Percentiles rank a stretch among this genome's conserved stretches.
Conservation (phyloP, 2,329 filamentous ascomycete species). For the Sclerotinia minor region DNA sequence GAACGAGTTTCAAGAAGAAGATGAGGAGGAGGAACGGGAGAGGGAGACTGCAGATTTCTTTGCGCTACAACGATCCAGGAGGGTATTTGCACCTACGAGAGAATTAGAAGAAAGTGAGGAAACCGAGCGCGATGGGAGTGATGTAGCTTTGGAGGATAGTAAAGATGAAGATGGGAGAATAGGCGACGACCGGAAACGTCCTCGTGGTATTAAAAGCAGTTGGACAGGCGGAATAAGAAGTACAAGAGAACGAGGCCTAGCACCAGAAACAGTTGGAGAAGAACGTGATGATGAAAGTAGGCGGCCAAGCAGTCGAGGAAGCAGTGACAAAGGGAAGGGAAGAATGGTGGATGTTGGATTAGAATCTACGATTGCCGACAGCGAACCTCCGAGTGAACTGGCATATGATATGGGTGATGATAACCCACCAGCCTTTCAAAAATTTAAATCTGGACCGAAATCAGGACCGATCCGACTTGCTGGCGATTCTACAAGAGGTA, state of each 20-base stretch:
- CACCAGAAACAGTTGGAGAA: constrained; percentile 43
- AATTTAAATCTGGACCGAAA: constrained; percentile 47
- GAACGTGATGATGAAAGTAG: constrained; percentile 40
- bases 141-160: constrained; percentile 55
- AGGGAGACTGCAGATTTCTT: constrained; percentile 92
- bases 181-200: constrained; percentile 50
- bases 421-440: constrained; percentile 62
- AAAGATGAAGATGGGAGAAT: constrained; percentile 48
- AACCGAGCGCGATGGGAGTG: constrained; percentile 69
- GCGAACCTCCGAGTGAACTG: constrained; percentile 62
- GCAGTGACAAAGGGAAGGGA: constrained; percentile 57
- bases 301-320: constrained; percentile 36
- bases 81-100: constrained; percentile 81
- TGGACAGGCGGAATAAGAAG: constrained; percentile 54
- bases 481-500: constrained; percentile 31
- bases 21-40: constrained; percentile 88
- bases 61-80: constrained; percentile 83
- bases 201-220: constrained; percentile 59
- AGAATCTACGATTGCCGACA: constrained; percentile 62
- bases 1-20: constrained; percentile 88
- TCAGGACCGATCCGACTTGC: constrained; percentile 39
- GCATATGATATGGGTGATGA: constrained; percentile 55
- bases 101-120: constrained; percentile 79
- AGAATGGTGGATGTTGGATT: constrained; percentile 84
- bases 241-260: constrained; percentile 35